Base-by-base conservation (phyloP, 2,329 filamentous ascomycete species). In the Exserohilum rostratum region DNA sequence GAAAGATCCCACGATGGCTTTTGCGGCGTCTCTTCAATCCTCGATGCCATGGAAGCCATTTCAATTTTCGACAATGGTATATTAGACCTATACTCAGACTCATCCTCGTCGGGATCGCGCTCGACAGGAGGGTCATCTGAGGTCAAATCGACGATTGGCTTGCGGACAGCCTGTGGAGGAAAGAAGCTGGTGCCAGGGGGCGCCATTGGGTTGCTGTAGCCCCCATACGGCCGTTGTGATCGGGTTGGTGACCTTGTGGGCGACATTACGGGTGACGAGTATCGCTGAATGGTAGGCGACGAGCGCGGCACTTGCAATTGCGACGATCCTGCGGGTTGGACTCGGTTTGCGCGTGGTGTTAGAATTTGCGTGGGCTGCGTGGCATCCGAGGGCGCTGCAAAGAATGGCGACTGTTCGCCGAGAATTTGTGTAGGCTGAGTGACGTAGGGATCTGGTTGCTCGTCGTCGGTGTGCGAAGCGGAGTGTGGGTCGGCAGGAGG, bases 231-330 rank as follows among this genome's bases (percentile, higher is more conserved):
- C 83, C 25, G 91, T 90, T 31, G 90, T 90, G 79, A 96, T 89
- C 39, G 85, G 17, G 59, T 53, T 38, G 64, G 63, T 90, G 79
- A 96, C 89, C 39, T 85, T 15, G 59, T 53, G 35, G 64, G 63
- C 46, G 66, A 57, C 47, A 66, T 61, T 39, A 57, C 52, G n/a
- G 79, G 75, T 55, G 84, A 83, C 9, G 69, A 64, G 22, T 60
- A 51, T 38, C 65, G 69, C 33, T 71, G 66, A 6, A 53, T 30
- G 10, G 87, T 82, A 2, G 92, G 93, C 1, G 93, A 97, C 3
- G 93, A 97, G n/a, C 91, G 90, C 27, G 89, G 87, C 3, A 97
- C 93, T 73, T 96, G 93, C 51, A 97, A 79, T 46, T 83, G 71
- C 29, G 67, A 81, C 20, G 61, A 50, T 15, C 55, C 57, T 37